A percentile compares a stretch with the other conserved stretches of the same genome.
Evolutionary conservation across 208 protist genomes (phyloP).

Genomic region (Leishmania mexicana): DNA sequence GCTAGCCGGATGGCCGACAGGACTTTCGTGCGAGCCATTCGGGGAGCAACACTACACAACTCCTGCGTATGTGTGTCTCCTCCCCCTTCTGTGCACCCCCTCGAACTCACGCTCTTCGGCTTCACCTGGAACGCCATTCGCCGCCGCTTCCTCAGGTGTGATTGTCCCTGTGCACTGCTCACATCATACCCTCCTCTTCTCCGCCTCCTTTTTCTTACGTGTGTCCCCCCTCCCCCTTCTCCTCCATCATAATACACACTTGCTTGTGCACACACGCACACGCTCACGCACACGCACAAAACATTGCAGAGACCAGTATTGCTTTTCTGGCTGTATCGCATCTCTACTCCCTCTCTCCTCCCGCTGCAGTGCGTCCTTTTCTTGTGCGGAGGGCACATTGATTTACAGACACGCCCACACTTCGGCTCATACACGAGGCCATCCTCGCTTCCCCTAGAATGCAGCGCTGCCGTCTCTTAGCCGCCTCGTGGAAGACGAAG

Average conservation of each 20-base stretch:
- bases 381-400: background rate
- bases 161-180: background rate
- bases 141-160: background rate
- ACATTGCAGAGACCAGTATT: background rate
- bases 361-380: background rate
- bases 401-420: background rate
- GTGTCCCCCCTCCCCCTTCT: background rate
- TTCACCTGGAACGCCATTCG: background rate
- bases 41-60: background rate
- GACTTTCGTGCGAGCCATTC: background rate
- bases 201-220: background rate
- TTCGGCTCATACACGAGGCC: background rate
- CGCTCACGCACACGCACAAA: background rate
- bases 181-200: background rate
- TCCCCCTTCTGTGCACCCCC: background rate
- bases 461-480: constrained; percentile 41
- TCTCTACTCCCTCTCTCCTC: background rate
- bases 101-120: background rate
- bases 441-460: constrained; percentile 10
- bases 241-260: background rate
- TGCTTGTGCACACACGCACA: background rate
- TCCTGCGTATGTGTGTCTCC: background rate
- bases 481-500: constrained; percentile 75
- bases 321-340: background rate
- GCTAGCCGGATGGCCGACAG: background rate